phyloP scores from a whole-genome alignment of 2,329 filamentous ascomycete species.

The Colletotrichum cereale region DNA sequence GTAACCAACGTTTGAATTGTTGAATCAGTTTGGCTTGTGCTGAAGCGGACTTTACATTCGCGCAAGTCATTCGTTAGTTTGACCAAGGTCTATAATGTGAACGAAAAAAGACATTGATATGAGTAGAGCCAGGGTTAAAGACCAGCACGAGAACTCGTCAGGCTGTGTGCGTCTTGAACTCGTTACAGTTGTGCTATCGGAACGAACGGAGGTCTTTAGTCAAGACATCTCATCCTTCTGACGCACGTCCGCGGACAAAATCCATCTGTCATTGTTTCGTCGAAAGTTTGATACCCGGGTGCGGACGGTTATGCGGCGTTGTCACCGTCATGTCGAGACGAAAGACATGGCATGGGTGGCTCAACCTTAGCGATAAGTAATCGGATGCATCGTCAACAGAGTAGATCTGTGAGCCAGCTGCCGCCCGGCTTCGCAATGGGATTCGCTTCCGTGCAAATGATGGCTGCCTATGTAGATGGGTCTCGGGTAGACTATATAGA shows the following conservation, averaged over 20 bases:
- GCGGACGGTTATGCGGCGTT: too few species aligned
- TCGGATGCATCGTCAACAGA: neutral
- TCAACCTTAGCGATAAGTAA: too few species aligned
- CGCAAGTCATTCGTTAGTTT: conserved; percentile 32
- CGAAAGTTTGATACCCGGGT: neutral
- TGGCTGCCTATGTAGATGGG: too few species aligned
- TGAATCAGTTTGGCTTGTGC: conserved; percentile 1
- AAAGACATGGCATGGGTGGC: neutral
- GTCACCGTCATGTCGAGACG: neutral
- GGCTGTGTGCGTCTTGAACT: neutral
- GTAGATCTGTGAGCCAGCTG: neutral
- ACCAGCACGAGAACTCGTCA: neutral
- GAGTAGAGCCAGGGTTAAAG: neutral
- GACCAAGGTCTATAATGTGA: neutral
- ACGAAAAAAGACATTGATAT: neutral
- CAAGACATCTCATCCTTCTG: neutral
- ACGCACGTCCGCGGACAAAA: neutral
- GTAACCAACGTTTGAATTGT: neutral
- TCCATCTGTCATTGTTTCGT: conserved; percentile 3
- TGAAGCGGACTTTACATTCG: conserved; percentile 21
- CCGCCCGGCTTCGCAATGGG: too few species aligned
- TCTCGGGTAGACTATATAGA: too few species aligned
- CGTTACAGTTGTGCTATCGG: neutral
- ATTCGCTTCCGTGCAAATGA: neutral
- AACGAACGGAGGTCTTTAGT: neutral